phyloP scores from a whole-genome alignment of 257 asterid genomes.

The Ehretia macrophylla region DNA sequence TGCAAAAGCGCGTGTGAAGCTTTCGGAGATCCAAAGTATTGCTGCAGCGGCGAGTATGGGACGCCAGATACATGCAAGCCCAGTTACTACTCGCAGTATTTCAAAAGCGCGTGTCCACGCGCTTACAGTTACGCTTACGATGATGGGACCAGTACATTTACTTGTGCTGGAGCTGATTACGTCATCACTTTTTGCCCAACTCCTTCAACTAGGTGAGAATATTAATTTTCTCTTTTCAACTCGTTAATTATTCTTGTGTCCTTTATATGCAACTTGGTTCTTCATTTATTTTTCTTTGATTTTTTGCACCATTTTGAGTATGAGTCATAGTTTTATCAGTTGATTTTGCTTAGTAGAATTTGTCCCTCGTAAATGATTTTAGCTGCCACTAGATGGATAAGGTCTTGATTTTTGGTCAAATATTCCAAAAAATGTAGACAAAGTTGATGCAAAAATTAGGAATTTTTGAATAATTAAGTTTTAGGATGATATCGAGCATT shows the following conservation, averaged over 20 bases:
- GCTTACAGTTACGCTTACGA: conserved; percentile 52
- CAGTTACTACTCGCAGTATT: conserved; percentile 23
- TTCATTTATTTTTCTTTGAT: too few species aligned
- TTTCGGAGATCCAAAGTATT: conserved; percentile 24
- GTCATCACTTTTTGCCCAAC: conserved; percentile 38
- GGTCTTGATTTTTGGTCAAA: too few species aligned
- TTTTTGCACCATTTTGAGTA: too few species aligned
- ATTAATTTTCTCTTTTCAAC: neutral
- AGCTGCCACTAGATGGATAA: too few species aligned
- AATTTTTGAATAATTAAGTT: too few species aligned
- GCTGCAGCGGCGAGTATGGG: conserved; percentile 36
- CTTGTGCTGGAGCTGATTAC: conserved; percentile 42
- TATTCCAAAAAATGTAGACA: too few species aligned
- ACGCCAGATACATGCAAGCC: conserved; percentile 40
- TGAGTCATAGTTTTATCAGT: too few species aligned
- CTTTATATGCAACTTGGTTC: too few species aligned
- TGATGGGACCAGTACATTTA: conserved; percentile 42
- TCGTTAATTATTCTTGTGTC: neutral
- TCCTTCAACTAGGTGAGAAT: conserved; percentile 33
- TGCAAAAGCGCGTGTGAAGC: conserved; percentile 62
- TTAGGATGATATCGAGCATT: too few species aligned
- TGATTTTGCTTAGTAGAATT: too few species aligned
- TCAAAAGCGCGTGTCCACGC: conserved; percentile 43
- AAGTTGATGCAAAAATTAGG: too few species aligned
- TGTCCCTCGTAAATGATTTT: too few species aligned